Base-by-base conservation (phyloP, 2,329 filamentous ascomycete species). In the Penicillium brasilianum region DNA sequence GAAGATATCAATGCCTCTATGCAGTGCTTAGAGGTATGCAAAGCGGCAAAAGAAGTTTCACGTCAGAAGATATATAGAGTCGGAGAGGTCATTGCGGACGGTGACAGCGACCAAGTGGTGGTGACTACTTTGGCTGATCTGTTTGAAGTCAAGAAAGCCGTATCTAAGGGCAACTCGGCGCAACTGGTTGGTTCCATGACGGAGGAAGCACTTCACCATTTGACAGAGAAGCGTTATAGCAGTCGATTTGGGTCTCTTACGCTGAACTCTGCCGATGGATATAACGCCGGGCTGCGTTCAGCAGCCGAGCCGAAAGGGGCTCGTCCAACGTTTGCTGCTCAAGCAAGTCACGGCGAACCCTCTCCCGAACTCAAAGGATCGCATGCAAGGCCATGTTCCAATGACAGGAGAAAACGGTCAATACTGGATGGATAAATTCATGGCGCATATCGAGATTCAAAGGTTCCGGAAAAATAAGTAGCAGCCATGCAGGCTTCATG, bases 61-160 rank as follows among this genome's bases (percentile, higher is more conserved):
- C n/a, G n/a, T n/a, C n/a, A n/a, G n/a, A n/a, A n/a, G n/a, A n/a
- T n/a, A n/a, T n/a, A n/a, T n/a, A n/a, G n/a, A n/a, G 62, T 80
- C 58, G 74, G 75, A 13, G 77, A 80, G 66, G 69, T 72, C 10
- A 60, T 76, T 70, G 75, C 74, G 49, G 74, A 79, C 48, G 71
- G 63, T 28, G 43, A 46, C 20, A 46, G 43, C 43, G 43, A 46
- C 10, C 43, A 46, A 69, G 70, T 80, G 32, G 74, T 81, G 59
- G 71, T 81, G 58, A 79, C 72, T 59, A 80, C 77, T 61, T 64
- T 78, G 60, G 77, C 76, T 41, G 78, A 79, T 71, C 69, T 80
- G 55, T 80, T 81, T 58, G 70, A 79, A 63, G 68, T 80, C 55
- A 73, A 68, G 60, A 79, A 76, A 67, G 76, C 72, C 37, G 52